Percentiles rank a stretch among this genome's conserved stretches.
phyloP scores from a whole-genome alignment of 805 yeast genomes.

The Starmerella cellae region DNA sequence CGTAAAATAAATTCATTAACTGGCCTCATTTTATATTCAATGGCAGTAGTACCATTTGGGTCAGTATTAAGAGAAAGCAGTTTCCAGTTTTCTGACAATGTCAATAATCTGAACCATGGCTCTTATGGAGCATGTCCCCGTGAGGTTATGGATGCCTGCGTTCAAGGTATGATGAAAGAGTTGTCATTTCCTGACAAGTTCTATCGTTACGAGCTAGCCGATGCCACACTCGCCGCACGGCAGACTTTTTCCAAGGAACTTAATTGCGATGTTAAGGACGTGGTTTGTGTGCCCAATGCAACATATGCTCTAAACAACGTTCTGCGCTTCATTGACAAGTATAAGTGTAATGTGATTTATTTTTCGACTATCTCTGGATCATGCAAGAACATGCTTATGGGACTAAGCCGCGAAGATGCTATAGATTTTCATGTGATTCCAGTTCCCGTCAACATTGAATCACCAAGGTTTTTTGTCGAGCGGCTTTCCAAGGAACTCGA shows the following conservation, averaged over 20 bases:
- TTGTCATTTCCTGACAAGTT: slow-evolving; percentile 38
- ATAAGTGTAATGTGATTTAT: slow-evolving; percentile 38
- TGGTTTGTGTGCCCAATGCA: slow-evolving; percentile 48
- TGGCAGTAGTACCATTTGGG: slow-evolving; percentile 37
- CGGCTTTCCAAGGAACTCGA: slow-evolving; percentile 25
- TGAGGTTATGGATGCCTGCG: slow-evolving; percentile 33
- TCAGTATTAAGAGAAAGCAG: slow-evolving; percentile 36
- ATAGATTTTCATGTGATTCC: slow-evolving; percentile 26
- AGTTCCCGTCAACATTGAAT: slow-evolving; percentile 34
- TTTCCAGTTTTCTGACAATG: slow-evolving; percentile 34
- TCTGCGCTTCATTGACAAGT: slow-evolving; percentile 36
- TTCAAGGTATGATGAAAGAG: slow-evolving; percentile 25
- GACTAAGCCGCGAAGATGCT: slow-evolving; percentile 21
- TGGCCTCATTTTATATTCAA: no score
- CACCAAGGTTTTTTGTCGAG: slow-evolving; percentile 31
- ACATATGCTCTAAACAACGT: slow-evolving; percentile 47
- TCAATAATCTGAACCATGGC: slow-evolving; percentile 48
- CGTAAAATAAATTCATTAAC: no score
- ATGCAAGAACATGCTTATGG: slow-evolving; percentile 37
- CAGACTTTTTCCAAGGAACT: slow-evolving; percentile 33
- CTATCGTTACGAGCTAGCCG: slow-evolving; percentile 24
- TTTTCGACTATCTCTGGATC: slow-evolving; percentile 42
- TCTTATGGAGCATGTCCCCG: slow-evolving; percentile 50
- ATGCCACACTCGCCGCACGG: slow-evolving; percentile 21
- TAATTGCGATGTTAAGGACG: slow-evolving; percentile 34